Evolutionary conservation across 2,329 filamentous ascomycete species (phyloP).

Genomic region (Cytospora mali): DNA sequence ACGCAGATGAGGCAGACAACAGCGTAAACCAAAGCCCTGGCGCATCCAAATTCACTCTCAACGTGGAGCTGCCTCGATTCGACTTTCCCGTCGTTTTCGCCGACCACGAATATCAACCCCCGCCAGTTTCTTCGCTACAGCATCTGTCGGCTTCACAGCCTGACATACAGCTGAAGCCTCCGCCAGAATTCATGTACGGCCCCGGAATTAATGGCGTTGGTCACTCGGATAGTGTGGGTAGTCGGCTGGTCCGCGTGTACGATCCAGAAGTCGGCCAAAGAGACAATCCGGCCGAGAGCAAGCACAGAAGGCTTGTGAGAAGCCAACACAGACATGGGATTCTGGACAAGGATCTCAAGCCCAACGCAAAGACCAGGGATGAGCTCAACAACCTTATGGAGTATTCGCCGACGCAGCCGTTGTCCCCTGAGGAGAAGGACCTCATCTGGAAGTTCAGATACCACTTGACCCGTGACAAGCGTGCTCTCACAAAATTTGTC

Average conservation of each 20-base stretch:
- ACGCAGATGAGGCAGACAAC: conserved; percentile 36
- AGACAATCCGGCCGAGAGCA: conserved; percentile 93
- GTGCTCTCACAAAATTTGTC: conserved; percentile 92
- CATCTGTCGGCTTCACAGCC: conserved; percentile 65
- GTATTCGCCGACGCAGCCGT: conserved; percentile 86
- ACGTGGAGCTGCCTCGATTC: conserved; percentile 90
- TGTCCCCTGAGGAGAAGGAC: conserved; percentile 91
- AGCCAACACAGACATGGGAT: conserved; percentile 90
- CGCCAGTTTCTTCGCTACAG: conserved; percentile 76
- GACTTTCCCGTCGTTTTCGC: conserved; percentile 96
- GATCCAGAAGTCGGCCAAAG: conserved; percentile 88
- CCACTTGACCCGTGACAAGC: conserved; percentile 88
- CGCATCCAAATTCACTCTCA: conserved; percentile 72
- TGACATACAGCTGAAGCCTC: conserved; percentile 73
- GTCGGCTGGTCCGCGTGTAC: conserved; percentile 80
- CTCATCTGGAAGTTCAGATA: conserved; percentile 97
- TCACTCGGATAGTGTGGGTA: conserved; percentile 52
- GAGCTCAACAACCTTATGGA: conserved; percentile 89
- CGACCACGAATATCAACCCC: conserved; percentile 87
- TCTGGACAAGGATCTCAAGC: conserved; percentile 91
- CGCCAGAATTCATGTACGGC: conserved; percentile 86
- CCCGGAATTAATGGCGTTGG: conserved; percentile 79
- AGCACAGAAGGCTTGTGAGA: conserved; percentile 88
- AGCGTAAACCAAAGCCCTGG: conserved; percentile 51
- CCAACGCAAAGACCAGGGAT: conserved; percentile 93